Percentiles rank a stretch among this genome's conserved stretches.
Conservation (phyloP, 2,329 filamentous ascomycete species). For the Talaromyces sp. region DNA sequence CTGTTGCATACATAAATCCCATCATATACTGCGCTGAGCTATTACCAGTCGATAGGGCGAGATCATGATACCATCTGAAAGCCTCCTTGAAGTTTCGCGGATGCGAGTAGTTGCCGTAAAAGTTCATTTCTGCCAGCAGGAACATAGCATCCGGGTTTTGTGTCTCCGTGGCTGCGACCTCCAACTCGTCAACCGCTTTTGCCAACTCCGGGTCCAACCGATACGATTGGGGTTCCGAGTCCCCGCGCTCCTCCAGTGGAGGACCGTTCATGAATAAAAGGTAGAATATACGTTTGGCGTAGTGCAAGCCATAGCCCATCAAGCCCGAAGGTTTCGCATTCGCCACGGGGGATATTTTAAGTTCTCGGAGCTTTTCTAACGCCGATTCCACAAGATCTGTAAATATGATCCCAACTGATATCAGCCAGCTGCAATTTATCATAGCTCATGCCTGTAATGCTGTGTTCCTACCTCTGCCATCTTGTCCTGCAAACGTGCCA, state of each 20-base stretch:
- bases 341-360: constrained; percentile 19
- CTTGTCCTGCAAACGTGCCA: constrained; percentile 18
- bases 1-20: constrained; percentile 91
- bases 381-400: constrained; percentile 29
- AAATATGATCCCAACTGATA: not conserved
- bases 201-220: constrained; percentile 41
- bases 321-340: constrained; percentile 52
- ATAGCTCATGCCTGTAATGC: not conserved
- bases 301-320: constrained; percentile 53
- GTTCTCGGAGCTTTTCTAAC: constrained; percentile 23
- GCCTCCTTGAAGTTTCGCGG: constrained; percentile 74
- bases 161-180: constrained; percentile 51
- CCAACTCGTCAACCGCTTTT: constrained; percentile 54
- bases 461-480: constrained; percentile 25
- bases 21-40: constrained; percentile 93
- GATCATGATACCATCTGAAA: constrained; percentile 72
- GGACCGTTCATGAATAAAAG: constrained; percentile 62
- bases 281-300: constrained; percentile 57
- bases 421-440: not conserved
- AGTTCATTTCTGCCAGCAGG: constrained; percentile 88
- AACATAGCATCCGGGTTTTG: constrained; percentile 73
- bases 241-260: constrained; percentile 35
- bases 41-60: constrained; percentile 75
- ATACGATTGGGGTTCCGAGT: constrained; percentile 30
- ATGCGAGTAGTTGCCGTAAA: constrained; percentile 89